These are phyloP conservation scores for Fusarium circinatum DNA, from an alignment of 2,329 filamentous ascomycete species.

Conservation along the genomic window DNA sequence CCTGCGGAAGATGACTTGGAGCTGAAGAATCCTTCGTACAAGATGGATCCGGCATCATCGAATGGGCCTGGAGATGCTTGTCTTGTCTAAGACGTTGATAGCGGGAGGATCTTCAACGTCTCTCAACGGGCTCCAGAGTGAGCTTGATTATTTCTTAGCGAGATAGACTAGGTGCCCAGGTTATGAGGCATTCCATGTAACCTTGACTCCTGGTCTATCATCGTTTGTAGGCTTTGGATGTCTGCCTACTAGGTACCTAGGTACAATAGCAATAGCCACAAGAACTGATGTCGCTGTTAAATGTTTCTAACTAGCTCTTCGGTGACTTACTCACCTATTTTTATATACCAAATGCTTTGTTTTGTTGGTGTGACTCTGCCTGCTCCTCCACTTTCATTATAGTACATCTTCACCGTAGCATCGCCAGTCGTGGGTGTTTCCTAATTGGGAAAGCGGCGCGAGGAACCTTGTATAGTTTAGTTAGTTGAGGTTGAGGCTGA, in stretches of 20 bases:
- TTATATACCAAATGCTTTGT: neutral
- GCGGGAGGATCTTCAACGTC: neutral
- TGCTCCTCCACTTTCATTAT: neutral
- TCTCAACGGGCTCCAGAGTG: neutral
- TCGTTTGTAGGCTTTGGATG: neutral
- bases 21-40: neutral
- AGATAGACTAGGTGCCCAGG: neutral
- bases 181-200: neutral
- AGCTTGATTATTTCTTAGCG: neutral
- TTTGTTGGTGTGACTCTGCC: neutral
- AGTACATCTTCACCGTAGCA: neutral
- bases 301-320: neutral
- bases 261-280: neutral
- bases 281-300: neutral
- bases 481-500: neutral
- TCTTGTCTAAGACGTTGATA: neutral
- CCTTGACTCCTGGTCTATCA: neutral
- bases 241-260: neutral
- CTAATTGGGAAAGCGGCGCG: slow-evolving; percentile 28
- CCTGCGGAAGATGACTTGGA: neutral
- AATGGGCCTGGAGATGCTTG: neutral
- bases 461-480: slow-evolving; percentile 11
- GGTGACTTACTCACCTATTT: neutral
- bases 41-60: neutral
- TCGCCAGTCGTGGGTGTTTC: slow-evolving; percentile 21